Base-by-base conservation (phyloP, 177 flowering plant genomes). In the Vitis hybrid region DNA sequence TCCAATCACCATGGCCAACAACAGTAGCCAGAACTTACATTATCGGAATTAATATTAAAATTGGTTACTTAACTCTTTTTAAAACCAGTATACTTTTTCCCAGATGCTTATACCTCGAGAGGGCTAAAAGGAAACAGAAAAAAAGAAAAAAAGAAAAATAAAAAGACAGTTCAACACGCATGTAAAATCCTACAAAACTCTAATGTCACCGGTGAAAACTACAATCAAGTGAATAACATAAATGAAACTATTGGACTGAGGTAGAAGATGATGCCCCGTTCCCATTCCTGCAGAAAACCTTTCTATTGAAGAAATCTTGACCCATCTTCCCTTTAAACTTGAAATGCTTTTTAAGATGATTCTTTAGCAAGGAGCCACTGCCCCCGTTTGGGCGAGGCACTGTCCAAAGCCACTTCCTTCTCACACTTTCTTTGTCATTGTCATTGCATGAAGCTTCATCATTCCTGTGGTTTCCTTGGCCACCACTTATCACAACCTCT, bases 301-400 rank as follows among this genome's bases (percentile, higher is more conserved):
- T 83, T 7, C 67, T 49, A 61, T 77, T 59, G 44, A 79, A 72
- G 11, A 73, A 51, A 55, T 78, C 79, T 62, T 76, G 77, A 52
- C 79, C 73, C 12, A 56, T 28, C 70, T 71, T 79, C 53, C 78
- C 76, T 28, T 75, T 79, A 24, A 79, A 83, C 12, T 78, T 53
- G 64, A 81, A 78, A 77, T 77, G 87, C 70, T 68, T 76, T 64
- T 76, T 82, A 24, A 82, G 71, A 24, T 70, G 83, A 59, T 69
- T 76, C 72, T 71, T 80, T 55, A 80, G 59, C 20, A 69, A 68
- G 17, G 80, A 76, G 11, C 73, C 57, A 66, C 72, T 69, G 28
- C 74, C 68, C 69, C 72, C 50, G 5, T 22, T 63, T 24, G 74
- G 31, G 31, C 31, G 31, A 3, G 31, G 49, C 15, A 13, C 59